Evolutionary conservation across 2,329 filamentous ascomycete species (phyloP).

Genomic region (Aschersonia sp.): DNA sequence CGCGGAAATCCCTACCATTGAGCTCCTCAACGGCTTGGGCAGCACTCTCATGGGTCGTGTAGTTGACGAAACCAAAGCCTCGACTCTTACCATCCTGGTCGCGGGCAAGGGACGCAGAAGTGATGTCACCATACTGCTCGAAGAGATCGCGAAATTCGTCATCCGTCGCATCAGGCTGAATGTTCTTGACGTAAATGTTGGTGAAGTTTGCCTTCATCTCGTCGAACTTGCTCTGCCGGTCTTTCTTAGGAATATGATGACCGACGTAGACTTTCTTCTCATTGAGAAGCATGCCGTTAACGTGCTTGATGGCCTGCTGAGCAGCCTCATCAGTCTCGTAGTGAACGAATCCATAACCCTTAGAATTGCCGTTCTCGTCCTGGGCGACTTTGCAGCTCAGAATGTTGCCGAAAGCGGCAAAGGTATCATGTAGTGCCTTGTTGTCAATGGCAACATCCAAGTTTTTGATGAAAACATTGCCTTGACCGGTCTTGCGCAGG

Average conservation of each 20-base stretch:
- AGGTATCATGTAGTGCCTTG: constrained; percentile 99
- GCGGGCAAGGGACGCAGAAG: constrained; percentile 84
- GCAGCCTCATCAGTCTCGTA: constrained; percentile 99
- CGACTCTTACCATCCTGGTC: constrained; percentile 85
- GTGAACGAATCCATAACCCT: constrained; percentile 98
- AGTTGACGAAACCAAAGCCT: constrained; percentile 95
- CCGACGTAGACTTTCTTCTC: constrained; percentile 99
- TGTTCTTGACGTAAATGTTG: constrained; percentile 99
- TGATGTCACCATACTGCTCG: constrained; percentile 84
- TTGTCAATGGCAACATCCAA: constrained; percentile 97
- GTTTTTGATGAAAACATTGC: constrained; percentile 99
- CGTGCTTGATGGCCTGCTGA: constrained; percentile 94
- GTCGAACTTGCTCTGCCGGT: constrained; percentile 99
- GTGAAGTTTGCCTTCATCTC: constrained; percentile 99
- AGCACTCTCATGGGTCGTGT: constrained; percentile 78
- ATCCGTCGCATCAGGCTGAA: constrained; percentile 68
- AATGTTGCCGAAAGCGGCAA: constrained; percentile 97
- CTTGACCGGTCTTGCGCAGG: constrained; percentile 96
- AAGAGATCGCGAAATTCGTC: constrained; percentile 92
- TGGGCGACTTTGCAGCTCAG: constrained; percentile 98
- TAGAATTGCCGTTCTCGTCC: constrained; percentile 92
- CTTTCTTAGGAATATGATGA: constrained; percentile 99
- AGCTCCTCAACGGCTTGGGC: constrained; percentile 77
- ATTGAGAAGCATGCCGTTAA: constrained; percentile 98
- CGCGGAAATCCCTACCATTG: constrained; percentile 82